Conservation (phyloP, 1,284 basidiomycete genomes). For the Neolentinus lepideus region DNA sequence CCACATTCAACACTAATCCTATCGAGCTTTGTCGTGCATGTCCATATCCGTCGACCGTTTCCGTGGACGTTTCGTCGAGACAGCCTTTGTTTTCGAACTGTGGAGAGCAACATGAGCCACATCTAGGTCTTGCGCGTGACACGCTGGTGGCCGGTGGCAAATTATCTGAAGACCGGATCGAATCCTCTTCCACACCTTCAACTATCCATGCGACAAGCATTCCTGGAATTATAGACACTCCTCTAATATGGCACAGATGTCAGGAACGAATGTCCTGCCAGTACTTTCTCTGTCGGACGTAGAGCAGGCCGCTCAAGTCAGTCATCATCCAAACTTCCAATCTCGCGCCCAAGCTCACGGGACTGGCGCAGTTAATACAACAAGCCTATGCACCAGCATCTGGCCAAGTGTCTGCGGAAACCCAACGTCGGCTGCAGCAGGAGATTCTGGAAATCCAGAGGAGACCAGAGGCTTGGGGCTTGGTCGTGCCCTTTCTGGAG, state of each 20-base stretch:
- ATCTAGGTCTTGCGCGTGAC: too few relatives aligned
- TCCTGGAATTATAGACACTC: not conserved
- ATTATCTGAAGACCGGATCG: not conserved
- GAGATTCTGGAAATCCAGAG: slow-evolving; percentile 73
- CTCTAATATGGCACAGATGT: not conserved
- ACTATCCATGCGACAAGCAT: not conserved
- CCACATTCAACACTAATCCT: too few relatives aligned
- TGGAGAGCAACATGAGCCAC: too few relatives aligned
- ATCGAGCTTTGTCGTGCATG: too few relatives aligned
- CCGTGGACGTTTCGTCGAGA: too few relatives aligned
- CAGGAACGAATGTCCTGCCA: slow-evolving; percentile 30
- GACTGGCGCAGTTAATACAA: slow-evolving; percentile 39
- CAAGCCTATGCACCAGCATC: slow-evolving; percentile 51
- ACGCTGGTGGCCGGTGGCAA: too few relatives aligned
- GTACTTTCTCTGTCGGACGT: slow-evolving; percentile 34
- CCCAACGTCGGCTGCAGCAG: slow-evolving; percentile 58
- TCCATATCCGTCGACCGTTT: too few relatives aligned
- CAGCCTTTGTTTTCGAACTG: too few relatives aligned
- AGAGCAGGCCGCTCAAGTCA: slow-evolving; percentile 40
- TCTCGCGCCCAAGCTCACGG: slow-evolving; percentile 1
- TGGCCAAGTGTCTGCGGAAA: slow-evolving; percentile 38
- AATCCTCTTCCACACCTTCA: not conserved
- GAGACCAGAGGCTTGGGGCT: slow-evolving; percentile 68
- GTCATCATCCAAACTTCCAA: too few relatives aligned
- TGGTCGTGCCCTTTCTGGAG: slow-evolving; percentile 66